Conservation (phyloP, 257 asterid genomes). For the Capsicum pubescens region DNA sequence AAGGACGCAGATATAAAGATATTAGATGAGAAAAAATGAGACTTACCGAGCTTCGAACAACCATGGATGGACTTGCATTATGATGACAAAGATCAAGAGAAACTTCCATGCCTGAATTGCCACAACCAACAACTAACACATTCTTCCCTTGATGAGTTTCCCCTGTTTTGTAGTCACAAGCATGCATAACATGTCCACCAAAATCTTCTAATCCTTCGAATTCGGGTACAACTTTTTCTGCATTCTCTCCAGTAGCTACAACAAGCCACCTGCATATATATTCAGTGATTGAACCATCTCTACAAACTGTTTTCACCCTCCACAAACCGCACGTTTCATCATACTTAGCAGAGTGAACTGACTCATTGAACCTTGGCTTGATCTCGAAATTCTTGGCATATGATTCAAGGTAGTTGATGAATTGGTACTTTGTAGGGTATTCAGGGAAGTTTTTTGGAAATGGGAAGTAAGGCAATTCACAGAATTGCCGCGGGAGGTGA, state of each 20-base stretch:
- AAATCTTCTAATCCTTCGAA: slow-evolving; percentile 64
- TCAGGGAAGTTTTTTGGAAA: slow-evolving; percentile 75
- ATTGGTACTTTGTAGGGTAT: slow-evolving; percentile 76
- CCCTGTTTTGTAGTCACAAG: slow-evolving; percentile 88
- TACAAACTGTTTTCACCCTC: slow-evolving; percentile 55
- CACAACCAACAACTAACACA: slow-evolving; percentile 88
- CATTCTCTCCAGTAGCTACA: slow-evolving; percentile 92
- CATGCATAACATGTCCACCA: slow-evolving; percentile 66
- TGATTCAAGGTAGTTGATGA: slow-evolving; percentile 70
- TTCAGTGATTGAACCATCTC: slow-evolving; percentile 44
- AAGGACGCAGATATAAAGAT: neutral
- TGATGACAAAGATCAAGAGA: slow-evolving; percentile 85
- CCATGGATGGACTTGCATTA: slow-evolving; percentile 74
- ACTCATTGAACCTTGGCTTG: slow-evolving; percentile 67
- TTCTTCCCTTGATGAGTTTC: slow-evolving; percentile 56
- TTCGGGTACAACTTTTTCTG: slow-evolving; percentile 77
- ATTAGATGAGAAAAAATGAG: neutral
- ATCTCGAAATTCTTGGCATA: slow-evolving; percentile 62
- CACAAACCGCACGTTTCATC: slow-evolving; percentile 79
- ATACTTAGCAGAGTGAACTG: slow-evolving; percentile 63
- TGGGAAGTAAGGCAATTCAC: slow-evolving; percentile 73
- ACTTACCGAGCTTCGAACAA: slow-evolving; percentile 80
- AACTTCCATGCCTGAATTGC: slow-evolving; percentile 96
- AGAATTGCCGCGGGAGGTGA: slow-evolving; percentile 84
- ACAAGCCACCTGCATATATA: slow-evolving; percentile 88